Base-by-base conservation (phyloP, 805 yeast genomes). In the Starmerella stigmatis region DNA sequence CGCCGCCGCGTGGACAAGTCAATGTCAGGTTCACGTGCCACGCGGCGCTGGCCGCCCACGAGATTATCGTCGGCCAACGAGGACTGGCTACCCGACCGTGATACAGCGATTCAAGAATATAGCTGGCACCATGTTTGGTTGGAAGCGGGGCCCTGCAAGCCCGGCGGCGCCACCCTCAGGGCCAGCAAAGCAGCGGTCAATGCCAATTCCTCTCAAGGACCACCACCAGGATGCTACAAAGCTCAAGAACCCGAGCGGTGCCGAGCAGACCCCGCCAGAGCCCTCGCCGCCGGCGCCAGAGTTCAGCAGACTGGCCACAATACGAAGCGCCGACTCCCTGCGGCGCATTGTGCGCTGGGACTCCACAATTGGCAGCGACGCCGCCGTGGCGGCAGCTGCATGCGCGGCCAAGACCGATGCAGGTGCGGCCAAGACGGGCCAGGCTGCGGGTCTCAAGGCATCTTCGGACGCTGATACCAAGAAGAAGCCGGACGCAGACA, bases 211-310 rank as follows among this genome's bases (percentile, higher is more conserved):
- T 5, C 21, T 34, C 15, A 34, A 34, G 28, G 28, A 15, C 28
- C 28, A 34, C 28, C 28, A 34, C 20, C 28, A 23, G 20, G 38
- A 34, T 19, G 38, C 28, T n/a, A 23, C 28, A 17, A 13, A 34
- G 20, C 38, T 34, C 28, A 34, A 34, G 38, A 34, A 34, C 20
- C 11, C 12, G 38, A 22, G 28, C 13, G 38, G 21, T 13, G 38
- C 38, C 28, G 38, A 22, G 38, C 27, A 22, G 28, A 15, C 38
- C 19, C 38, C 38, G 28, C 28, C 27, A 8, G 28, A 15, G 20
- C 28, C 20, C 10, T 17, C 16, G 12, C 8, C 19, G 38, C 27
- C 38, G 19, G 28, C 27, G 12, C 28, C 38, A 5, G 38, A 34
- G 20, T 34, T 34, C 28, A 34, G 38, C 20, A 7, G 38, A 7